Percentiles rank a stretch among this genome's conserved stretches.
Conservation (phyloP, 2,329 filamentous ascomycete genomes). For the Xylaria polymorpha region DNA sequence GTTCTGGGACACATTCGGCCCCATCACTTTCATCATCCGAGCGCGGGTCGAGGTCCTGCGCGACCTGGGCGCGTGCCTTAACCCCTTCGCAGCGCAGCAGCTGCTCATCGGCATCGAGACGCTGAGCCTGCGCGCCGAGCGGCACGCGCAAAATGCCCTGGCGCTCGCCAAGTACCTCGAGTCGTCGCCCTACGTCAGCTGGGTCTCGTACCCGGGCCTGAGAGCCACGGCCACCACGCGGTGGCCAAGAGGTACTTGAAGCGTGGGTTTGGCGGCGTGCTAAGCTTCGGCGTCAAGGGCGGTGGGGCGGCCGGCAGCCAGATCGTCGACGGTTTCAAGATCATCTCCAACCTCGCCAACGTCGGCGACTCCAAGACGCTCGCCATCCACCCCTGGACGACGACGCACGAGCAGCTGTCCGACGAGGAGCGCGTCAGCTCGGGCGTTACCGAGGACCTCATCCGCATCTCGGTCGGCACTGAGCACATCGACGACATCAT, state of each 20-base stretch:
- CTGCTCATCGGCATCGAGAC: constrained; percentile 91
- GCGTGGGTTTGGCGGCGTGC: constrained; percentile 86
- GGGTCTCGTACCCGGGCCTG: constrained; percentile 95
- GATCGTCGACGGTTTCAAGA: constrained; percentile 92
- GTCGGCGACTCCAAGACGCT: constrained; percentile 96
- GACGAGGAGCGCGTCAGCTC: constrained; percentile 81
- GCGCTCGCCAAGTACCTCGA: constrained; percentile 85
- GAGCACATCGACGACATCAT: constrained; percentile 99
- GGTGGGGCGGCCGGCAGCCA: constrained; percentile 84
- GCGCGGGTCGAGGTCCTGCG: constrained; percentile 90
- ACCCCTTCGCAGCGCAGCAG: constrained; percentile 93
- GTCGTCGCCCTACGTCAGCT: constrained; percentile 83
- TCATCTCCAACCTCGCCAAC: constrained; percentile 96
- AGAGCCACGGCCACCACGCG: constrained; percentile 82
- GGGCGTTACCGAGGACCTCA: constrained; percentile 89
- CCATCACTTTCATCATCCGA: constrained; percentile 83
- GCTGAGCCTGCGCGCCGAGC: constrained; percentile 83
- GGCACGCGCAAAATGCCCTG: constrained; percentile 86
- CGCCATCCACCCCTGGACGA: constrained; percentile 94
- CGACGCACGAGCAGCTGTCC: constrained; percentile 91
- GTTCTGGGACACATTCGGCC: constrained; percentile 93
- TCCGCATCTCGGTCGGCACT: constrained; percentile 93
- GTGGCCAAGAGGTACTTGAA: constrained; percentile 88
- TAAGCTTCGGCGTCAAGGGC: constrained; percentile 94
- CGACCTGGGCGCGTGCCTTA: constrained; percentile 84